Percentiles rank a stretch among this genome's conserved stretches.
Conservation (phyloP, 768 basidiomycete species). For the Boletales sp. region DNA sequence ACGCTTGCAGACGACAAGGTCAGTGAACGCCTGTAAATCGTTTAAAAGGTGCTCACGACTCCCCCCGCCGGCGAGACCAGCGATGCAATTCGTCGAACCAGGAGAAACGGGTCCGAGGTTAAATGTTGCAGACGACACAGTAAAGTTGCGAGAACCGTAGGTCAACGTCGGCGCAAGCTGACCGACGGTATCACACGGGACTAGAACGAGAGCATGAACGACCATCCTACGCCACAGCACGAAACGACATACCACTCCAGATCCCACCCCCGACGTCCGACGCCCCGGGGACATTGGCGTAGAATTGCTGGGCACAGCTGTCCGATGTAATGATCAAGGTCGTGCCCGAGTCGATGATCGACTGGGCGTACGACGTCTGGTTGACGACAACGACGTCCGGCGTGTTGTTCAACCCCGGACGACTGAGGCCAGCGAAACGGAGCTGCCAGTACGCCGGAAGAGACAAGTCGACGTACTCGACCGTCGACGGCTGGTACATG, state of each 20-base stretch:
- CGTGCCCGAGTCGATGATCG: constrained; percentile 36
- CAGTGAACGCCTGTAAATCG: background rate
- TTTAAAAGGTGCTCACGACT: constrained; percentile 7
- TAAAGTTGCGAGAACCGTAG: constrained; percentile 38
- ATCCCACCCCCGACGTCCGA: constrained; percentile 27
- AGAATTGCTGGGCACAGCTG: constrained; percentile 24
- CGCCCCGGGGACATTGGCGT: constrained; percentile 28
- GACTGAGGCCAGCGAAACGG: constrained; percentile 25
- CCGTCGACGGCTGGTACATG: constrained; percentile 40
- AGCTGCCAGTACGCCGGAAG: constrained; percentile 38
- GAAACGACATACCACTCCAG: constrained; percentile 32
- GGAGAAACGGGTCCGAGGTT: constrained; percentile 38
- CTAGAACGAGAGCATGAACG: constrained; percentile 10
- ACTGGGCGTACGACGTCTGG: constrained; percentile 16
- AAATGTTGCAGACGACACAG: constrained; percentile 34
- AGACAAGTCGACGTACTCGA: constrained; percentile 36
- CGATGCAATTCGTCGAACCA: constrained; percentile 35
- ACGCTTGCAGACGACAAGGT: constrained; percentile 15
- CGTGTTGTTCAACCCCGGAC: constrained; percentile 18
- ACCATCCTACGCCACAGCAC: background rate
- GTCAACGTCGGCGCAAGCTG: constrained; percentile 31
- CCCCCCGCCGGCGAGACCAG: constrained; percentile 33
- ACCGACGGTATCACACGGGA: constrained; percentile 31
- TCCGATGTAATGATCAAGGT: constrained; percentile 27
- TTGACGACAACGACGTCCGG: constrained; percentile 24